Evolutionary conservation across 2,329 filamentous ascomycete species (phyloP), one percentile per base, ranked within the genome.

Genomic region (Claviceps quebecensis): DNA sequence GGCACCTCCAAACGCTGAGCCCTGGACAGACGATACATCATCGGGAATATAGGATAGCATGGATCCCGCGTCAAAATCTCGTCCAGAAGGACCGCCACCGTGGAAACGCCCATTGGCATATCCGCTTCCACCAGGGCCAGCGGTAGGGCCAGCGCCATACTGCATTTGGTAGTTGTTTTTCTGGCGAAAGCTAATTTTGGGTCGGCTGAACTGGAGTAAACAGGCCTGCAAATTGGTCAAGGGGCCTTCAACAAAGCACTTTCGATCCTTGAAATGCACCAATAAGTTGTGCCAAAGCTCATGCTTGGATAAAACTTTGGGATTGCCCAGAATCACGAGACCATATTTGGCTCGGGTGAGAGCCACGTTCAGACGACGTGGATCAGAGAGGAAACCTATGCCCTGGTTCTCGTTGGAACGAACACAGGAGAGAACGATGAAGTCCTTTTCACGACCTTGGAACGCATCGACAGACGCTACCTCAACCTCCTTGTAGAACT

Each of bases 371-470:
- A 98, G 81, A 75, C 93, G 91, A 58, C 93, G 87, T 49, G 93
- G 93, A 60, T 98, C 93, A 54, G 90, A 97, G 74, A 98, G 74
- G 80, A 98, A 98, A 70, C 93, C 93, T 61, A 98, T 98, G 58
- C 93, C 93, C 67, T 98, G 93, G 66, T 97, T 95, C 61, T 98
- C 93, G 65, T 98, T 98, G 65, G 91, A 97, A 64, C 93, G 87
- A 48, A 98, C 93, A 64, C 93, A 98, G 55, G 93, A 97, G 36
- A 98, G 75, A 40, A 98, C 90, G 61, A 98, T 98, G 63, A 95
- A 98, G 65, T 98, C 93, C 72, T 98, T 98, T 71, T 98, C 93
- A 73, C 93, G 86, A 49, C 93, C 93, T 66, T 98, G 93, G 77
- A 98, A 98, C 19, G 93, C 93, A 72, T 98, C 93, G 39, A 98